Percentiles rank a stretch among this genome's conserved stretches.
phyloP scores from a whole-genome alignment of 768 basidiomycete species.

The Lactifluus hygrophoroides region DNA sequence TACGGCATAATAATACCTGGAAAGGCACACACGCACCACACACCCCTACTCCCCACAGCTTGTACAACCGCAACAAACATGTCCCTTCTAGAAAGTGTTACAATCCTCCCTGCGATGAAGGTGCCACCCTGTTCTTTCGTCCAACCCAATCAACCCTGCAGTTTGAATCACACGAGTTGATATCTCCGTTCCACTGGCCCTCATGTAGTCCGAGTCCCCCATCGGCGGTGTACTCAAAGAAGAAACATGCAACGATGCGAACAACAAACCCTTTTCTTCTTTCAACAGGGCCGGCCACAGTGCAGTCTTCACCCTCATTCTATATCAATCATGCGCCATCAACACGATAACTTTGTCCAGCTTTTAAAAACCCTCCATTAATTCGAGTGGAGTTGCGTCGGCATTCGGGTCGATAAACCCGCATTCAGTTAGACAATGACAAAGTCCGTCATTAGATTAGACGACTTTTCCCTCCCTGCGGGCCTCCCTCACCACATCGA shows the following conservation, averaged over 20 bases:
- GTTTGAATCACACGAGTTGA: neutral
- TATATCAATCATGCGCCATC: neutral
- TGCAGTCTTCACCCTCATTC: neutral
- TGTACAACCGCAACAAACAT: too few relatives aligned
- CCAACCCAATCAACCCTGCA: neutral
- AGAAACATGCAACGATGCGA: neutral
- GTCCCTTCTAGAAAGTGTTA: too few relatives aligned
- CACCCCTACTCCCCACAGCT: too few relatives aligned
- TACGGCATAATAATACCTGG: constrained; percentile 1
- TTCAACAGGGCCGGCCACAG: neutral
- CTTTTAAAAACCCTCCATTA: neutral
- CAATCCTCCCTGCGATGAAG: too few relatives aligned
- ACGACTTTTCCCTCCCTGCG: too few relatives aligned
- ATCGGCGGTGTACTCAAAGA: neutral
- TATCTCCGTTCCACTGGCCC: too few relatives aligned
- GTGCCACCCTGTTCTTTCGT: neutral
- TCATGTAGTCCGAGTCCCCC: too few relatives aligned
- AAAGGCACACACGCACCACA: neutral
- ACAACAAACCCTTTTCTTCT: neutral
- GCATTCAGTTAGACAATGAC: too few relatives aligned
- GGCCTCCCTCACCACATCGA: too few relatives aligned
- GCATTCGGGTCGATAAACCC: neutral
- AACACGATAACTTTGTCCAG: neutral
- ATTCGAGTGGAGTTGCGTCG: neutral
- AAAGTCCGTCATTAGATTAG: too few relatives aligned